Evolutionary conservation across 192 early-diverging fungal genomes (phyloP).

Genomic region (Coemansia sp.): DNA sequence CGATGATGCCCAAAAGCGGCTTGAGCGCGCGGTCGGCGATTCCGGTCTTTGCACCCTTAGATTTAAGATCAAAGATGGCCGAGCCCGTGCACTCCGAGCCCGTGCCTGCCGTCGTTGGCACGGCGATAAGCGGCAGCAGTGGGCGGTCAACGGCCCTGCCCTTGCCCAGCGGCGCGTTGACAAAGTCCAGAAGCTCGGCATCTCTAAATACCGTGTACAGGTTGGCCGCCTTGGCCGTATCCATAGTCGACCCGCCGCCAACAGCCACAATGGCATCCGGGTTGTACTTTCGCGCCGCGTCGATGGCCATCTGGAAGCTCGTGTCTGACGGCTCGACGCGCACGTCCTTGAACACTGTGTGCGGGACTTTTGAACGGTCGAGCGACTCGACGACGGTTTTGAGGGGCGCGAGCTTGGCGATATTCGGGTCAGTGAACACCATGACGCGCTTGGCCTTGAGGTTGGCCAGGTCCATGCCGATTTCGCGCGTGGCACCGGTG

Average conservation of each 20-base stretch:
- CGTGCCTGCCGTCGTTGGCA: constrained; percentile 68
- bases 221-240: constrained; percentile 90
- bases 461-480: constrained; percentile 81
- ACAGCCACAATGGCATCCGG: constrained; percentile 89
- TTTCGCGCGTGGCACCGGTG: constrained; percentile 75
- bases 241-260: constrained; percentile 87
- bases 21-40: constrained; percentile 83
- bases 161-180: constrained; percentile 88
- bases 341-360: constrained; percentile 73
- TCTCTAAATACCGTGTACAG: constrained; percentile 78
- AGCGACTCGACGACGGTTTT: constrained; percentile 76
- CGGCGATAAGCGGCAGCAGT: constrained; percentile 77
- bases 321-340: constrained; percentile 82
- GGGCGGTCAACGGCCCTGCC: constrained; percentile 71
- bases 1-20: constrained; percentile 82
- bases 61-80: constrained; percentile 89
- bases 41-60: constrained; percentile 81
- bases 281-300: constrained; percentile 66
- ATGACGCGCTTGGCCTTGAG: constrained; percentile 78
- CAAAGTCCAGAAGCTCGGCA: constrained; percentile 86
- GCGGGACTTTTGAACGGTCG: constrained; percentile 61
- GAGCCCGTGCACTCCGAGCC: constrained; percentile 90
- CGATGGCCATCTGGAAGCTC: constrained; percentile 81
- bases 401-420: constrained; percentile 71
- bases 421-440: constrained; percentile 79